A percentile compares a stretch with the other conserved stretches of the same genome.
Conservation (phyloP, 192 early-diverging fungal species). For the Gonapodya prolifera region DNA sequence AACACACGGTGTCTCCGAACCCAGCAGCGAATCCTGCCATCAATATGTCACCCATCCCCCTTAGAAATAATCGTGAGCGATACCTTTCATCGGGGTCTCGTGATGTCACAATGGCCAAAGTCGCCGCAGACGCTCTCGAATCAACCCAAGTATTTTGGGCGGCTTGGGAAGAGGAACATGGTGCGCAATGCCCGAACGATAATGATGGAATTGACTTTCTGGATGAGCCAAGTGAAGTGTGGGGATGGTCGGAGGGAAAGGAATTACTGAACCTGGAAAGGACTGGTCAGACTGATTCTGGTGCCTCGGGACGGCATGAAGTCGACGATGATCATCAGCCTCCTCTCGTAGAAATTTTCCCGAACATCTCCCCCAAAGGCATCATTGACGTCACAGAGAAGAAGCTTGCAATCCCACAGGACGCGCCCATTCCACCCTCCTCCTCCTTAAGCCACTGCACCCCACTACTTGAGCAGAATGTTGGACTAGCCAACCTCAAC, state of each 20-base stretch:
- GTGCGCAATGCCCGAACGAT: neutral
- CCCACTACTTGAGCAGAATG: no score
- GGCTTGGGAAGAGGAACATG: neutral
- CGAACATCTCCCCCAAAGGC: neutral
- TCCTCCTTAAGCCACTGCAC: no score
- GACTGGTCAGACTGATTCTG: neutral
- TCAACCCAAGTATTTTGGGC: neutral
- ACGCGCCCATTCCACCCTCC: no score
- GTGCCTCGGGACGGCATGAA: neutral
- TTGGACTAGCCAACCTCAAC: no score
- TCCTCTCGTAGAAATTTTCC: neutral
- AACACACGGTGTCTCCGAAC: neutral
- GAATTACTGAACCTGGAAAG: neutral
- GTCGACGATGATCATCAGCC: neutral
- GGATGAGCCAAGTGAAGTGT: neutral
- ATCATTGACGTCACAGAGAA: neutral
- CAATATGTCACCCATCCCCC: no score
- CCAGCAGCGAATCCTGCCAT: no score
- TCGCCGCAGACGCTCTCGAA: neutral
- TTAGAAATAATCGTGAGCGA: no score
- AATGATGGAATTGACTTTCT: neutral
- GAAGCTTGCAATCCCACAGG: no score
- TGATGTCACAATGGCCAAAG: neutral
- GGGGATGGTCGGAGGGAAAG: neutral
- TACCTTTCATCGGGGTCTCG: neutral